Evolutionary conservation across 345 rosid species (phyloP).

Genomic region (Brassica juncea): DNA sequence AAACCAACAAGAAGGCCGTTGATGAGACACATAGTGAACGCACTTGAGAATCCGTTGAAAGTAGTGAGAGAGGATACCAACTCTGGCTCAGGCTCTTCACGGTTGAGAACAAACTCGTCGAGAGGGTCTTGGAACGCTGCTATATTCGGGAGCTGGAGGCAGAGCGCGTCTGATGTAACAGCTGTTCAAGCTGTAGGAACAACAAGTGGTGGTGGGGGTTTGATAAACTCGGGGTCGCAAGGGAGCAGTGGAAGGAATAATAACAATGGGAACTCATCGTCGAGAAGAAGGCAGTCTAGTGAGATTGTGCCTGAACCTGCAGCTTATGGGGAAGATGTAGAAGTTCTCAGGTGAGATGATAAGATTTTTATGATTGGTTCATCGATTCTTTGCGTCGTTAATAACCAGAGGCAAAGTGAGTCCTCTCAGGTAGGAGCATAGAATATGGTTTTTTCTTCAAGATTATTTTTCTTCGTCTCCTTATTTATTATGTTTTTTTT

Average conservation of each 20-base stretch:
- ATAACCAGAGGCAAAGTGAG: slow-evolving; percentile 38
- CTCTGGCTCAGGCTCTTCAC: slow-evolving; percentile 56
- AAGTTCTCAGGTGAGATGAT: slow-evolving; percentile 18
- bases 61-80: slow-evolving; percentile 81
- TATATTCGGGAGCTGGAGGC: slow-evolving; percentile 95
- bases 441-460: neutral
- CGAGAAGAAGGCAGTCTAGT: slow-evolving; percentile 70
- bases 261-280: slow-evolving; percentile 67
- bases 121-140: slow-evolving; percentile 95
- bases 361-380: slow-evolving; percentile 49
- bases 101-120: slow-evolving; percentile 85
- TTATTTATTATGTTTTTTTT: neutral
- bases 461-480: neutral
- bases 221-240: slow-evolving; percentile 79
- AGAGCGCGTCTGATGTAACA: slow-evolving; percentile 74
- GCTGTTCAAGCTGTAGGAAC: slow-evolving; percentile 54
- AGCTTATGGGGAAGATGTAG: slow-evolving; percentile 47
- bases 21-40: slow-evolving; percentile 91
- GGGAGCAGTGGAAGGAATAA: slow-evolving; percentile 68
- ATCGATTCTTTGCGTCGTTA: slow-evolving; percentile 43
- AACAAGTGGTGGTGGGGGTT: slow-evolving; percentile 56
- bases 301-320: slow-evolving; percentile 89
- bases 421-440: slow-evolving; percentile 34
- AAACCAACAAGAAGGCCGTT: slow-evolving; percentile 89
- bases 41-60: slow-evolving; percentile 87